Evolutionary conservation across 441 rosid species (phyloP).

Genomic region (Pelargonium citronellum): DNA sequence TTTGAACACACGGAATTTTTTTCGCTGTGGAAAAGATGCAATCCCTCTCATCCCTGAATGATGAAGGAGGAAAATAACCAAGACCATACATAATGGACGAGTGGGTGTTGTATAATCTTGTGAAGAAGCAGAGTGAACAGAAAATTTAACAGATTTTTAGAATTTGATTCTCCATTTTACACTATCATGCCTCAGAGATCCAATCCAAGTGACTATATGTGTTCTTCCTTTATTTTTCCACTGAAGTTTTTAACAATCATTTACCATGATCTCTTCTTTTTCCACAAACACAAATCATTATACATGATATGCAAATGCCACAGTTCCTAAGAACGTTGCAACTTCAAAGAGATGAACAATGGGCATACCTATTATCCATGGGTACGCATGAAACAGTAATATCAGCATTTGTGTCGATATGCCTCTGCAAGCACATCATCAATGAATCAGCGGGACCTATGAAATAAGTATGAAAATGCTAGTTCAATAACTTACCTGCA

Average conservation of each 20-base stretch:
- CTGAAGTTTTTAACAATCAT: constrained; percentile 10
- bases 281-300: background rate
- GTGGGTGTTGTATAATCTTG: no score
- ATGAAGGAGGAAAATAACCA: no score
- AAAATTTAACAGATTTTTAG: background rate
- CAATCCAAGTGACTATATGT: background rate
- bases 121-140: no score
- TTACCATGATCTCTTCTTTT: background rate
- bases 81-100: no score
- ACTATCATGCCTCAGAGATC: background rate
- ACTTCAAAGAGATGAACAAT: constrained; percentile 3
- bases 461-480: background rate
- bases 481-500: constrained; percentile 47
- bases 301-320: background rate
- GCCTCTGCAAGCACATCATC: constrained; percentile 49
- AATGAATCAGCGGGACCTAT: constrained; percentile 19
- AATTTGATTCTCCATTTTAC: constrained; percentile 14
- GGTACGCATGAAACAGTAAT: constrained; percentile 77
- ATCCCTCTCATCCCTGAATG: no score
- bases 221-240: no score
- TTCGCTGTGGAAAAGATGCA: no score
- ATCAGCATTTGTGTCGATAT: constrained; percentile 68
- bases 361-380: constrained; percentile 55
- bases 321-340: background rate
- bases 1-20: no score